Conservation (phyloP, 352 stramenopile species). For the Saprolegnia parasitica region DNA sequence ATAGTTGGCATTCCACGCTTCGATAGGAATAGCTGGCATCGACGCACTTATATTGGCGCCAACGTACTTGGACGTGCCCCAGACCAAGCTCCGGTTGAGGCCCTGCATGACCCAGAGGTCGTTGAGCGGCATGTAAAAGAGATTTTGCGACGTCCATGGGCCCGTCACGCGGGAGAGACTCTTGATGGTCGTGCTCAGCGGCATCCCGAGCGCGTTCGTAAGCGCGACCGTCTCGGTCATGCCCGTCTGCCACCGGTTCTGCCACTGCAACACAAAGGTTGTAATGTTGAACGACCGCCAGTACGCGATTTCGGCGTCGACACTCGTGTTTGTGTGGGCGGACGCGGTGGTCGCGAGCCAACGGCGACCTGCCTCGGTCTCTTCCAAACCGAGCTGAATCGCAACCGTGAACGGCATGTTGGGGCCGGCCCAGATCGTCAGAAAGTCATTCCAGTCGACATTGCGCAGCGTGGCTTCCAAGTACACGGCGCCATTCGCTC, state of each 20-base stretch:
- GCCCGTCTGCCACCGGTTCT: constrained; percentile 21
- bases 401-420: constrained; percentile 16
- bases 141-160: constrained; percentile 11
- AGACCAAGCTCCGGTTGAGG: constrained; percentile 3
- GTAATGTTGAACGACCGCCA: neutral
- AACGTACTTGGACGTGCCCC: neutral
- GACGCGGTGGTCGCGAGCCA: neutral
- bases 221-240: neutral
- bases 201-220: neutral
- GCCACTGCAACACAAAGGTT: constrained; percentile 7
- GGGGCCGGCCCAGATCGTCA: neutral
- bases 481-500: constrained; percentile 17
- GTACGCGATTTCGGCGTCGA: constrained; percentile 7
- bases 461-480: constrained; percentile 22
- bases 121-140: constrained; percentile 9
- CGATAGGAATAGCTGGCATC: neutral
- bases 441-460: constrained; percentile 13
- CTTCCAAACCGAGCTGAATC: neutral
- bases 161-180: neutral
- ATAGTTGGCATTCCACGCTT: neutral
- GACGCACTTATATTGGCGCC: constrained; percentile 1
- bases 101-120: constrained; percentile 5
- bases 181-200: neutral
- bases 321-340: neutral
- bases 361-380: neutral